Conservation (phyloP, 2,329 filamentous ascomycete species). For the Tolypocladium nubicola region DNA sequence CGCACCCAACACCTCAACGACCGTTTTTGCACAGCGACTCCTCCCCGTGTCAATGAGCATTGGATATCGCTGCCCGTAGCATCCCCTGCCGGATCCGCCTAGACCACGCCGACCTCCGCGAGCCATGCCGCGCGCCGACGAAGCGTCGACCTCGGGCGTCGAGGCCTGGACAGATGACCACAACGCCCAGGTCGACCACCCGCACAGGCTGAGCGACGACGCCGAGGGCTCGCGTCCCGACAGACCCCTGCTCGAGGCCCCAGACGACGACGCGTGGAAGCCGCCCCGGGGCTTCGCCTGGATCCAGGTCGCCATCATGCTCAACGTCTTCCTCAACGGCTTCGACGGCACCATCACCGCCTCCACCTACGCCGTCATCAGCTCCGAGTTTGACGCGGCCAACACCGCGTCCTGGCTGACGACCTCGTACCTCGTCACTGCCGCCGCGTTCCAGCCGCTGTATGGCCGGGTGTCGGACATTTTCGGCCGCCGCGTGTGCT, state of each 20-base stretch:
- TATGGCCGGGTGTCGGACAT: constrained; percentile 64
- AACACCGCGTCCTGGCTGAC: constrained; percentile 68
- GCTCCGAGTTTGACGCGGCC: constrained; percentile 61
- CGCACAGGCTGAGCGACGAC: background rate
- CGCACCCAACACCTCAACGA: too few relatives aligned
- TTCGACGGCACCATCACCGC: constrained; percentile 68
- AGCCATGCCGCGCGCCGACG: too few relatives aligned
- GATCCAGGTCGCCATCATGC: constrained; percentile 52
- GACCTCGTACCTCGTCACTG: constrained; percentile 61
- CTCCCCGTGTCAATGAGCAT: too few relatives aligned
- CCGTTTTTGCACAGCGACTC: too few relatives aligned
- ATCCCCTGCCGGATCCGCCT: too few relatives aligned
- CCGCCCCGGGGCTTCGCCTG: constrained; percentile 41
- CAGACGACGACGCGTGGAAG: constrained; percentile 26
- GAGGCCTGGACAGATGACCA: background rate
- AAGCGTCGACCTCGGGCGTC: too few relatives aligned
- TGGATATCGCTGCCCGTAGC: too few relatives aligned
- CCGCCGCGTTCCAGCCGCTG: constrained; percentile 61
- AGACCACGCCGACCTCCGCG: too few relatives aligned
- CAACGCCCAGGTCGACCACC: background rate
- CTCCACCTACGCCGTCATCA: constrained; percentile 62
- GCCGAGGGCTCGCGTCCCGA: constrained; percentile 1
- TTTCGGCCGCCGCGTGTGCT: constrained; percentile 51
- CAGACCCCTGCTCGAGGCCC: constrained; percentile 12
- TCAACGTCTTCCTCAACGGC: constrained; percentile 53